Evolutionary conservation across 345 rosid genomes (phyloP).

Genomic region (Lepidium aucheri): DNA sequence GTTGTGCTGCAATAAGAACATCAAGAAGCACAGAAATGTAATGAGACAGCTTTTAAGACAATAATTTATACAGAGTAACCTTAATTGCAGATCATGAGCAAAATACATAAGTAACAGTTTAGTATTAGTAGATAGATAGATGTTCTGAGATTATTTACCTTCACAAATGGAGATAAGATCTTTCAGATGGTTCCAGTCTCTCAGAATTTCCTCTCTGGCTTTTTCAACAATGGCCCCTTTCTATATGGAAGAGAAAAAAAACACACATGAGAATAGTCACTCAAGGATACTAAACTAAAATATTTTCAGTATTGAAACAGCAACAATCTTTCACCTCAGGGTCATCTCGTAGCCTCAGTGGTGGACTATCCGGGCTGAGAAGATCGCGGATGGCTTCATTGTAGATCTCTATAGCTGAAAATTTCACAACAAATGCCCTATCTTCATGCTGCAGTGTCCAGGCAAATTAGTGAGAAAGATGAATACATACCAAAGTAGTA

Average conservation of each 20-base stretch:
- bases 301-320: not conserved
- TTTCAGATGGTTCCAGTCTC: conserved; percentile 81
- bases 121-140: not conserved
- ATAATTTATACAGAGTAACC: not conserved
- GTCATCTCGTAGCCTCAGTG: conserved; percentile 87
- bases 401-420: conserved; percentile 96
- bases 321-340: conserved; percentile 57
- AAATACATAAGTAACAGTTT: not conserved
- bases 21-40: conserved; percentile 4
- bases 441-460: conserved; percentile 67
- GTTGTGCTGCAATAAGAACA: conserved; percentile 57
- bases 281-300: not conserved
- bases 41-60: not conserved
- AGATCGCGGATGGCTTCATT: conserved; percentile 93
- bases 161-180: conserved; percentile 86
- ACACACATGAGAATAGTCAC: conserved; percentile 7
- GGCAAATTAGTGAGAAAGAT: conserved; percentile 2
- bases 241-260: conserved; percentile 36
- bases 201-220: conserved; percentile 64
- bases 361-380: conserved; percentile 54
- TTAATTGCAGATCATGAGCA: not conserved
- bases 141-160: conserved; percentile 41
- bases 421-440: conserved; percentile 85
- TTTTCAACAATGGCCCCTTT: conserved; percentile 88
- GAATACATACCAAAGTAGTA: conserved; percentile 4